Evolutionary conservation across 352 stramenopile genomes (phyloP), one percentile per base, ranked within the genome.

Genomic region (Blastocystis sp.): DNA sequence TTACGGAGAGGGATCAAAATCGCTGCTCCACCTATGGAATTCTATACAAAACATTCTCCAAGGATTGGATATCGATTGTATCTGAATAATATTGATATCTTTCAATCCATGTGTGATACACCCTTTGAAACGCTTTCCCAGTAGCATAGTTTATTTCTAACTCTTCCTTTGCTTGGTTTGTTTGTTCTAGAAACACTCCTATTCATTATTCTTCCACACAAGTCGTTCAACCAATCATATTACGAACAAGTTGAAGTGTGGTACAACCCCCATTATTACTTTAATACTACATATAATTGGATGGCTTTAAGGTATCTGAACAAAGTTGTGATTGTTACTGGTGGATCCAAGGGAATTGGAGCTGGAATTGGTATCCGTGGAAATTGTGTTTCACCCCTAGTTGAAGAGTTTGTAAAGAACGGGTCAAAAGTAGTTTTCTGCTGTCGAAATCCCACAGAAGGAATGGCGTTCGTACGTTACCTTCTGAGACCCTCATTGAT

Each of bases 301-400:
- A 70, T 68, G 19, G 77, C 27, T 88, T 59, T 88, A 24, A 51
- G 77, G 9, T 88, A 58, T 51, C 33, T 77, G 56, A 88, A 88
- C n/a, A 88, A 88, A 5, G 77, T 88, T 68, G 57, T 68, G 51
- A 88, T 88, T 59, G 77, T 88, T 42, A 88, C 77, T 51, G 77
- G 77, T 42, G 77, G 77, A 33, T 88, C 77, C 6, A 88, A 88
- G 77, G 77, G 77, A 37, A 88, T 88, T 88, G 77, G 77, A 24
- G 77, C 77, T 17, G 77, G 77, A 35, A 77, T 88, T 13, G 77
- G 70, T 81, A 81, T 3, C 3, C 1, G 27, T 44, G 51, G 70
- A 30, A 22, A 11, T 62, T 62, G 44, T 35, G 51, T 59, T 56
- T 81, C 15, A 81, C 40, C 11, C 9, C 1, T 81, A 81, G 70